Base-by-base conservation (phyloP, 805 yeast genomes). In the Wickerhamiella sorbophila region DNA sequence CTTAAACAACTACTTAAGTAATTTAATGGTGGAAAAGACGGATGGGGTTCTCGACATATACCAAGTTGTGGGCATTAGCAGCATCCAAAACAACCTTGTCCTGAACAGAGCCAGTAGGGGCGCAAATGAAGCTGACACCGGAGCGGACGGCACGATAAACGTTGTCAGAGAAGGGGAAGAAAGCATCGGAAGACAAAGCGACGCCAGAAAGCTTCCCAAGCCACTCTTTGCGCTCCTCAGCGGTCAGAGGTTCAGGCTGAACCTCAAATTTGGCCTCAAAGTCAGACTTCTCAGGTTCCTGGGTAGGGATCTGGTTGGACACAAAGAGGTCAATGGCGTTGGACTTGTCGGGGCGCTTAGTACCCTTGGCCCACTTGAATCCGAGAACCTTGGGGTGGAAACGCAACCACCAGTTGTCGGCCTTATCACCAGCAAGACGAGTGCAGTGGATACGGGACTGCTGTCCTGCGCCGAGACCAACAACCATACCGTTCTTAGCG, bases 101-200 rank as follows among this genome's bases (percentile, higher is more conserved):
- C 85, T 85, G 88, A 48, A 91, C 95, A 17, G 95, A 85, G 44
- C 99, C 99, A 39, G 93, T 75, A 45, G 99, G 94, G 40, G 99
- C 98, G 56, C 95, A 93, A 60, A 91, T 72, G 68, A 70, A 91
- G 65, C 84, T 85, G 54, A 87, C 99, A 62, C 99, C 99, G 16
- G 94, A 80, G 71, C 83, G 77, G 40, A 78, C 95, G 50, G 97
- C 97, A 64, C 99, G 78, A 76, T 88, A 86, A 53, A 91, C 95
- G 60, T 91, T 91, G 65, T 91, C 99, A 52, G 97, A 91, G 91
- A 91, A 91, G 66, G 99, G 99, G 94, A 91, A 91, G 77, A 91
- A 91, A 22, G 99, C 99, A 62, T 91, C 99, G 3, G 96, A 86
- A 15, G 95, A 80, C 54, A 87, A 71, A 10, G 97, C 86, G 44